Evolutionary conservation across 495 filamentous ascomycete genomes (phyloP).

Genomic region (Bathelium albidoporum): DNA sequence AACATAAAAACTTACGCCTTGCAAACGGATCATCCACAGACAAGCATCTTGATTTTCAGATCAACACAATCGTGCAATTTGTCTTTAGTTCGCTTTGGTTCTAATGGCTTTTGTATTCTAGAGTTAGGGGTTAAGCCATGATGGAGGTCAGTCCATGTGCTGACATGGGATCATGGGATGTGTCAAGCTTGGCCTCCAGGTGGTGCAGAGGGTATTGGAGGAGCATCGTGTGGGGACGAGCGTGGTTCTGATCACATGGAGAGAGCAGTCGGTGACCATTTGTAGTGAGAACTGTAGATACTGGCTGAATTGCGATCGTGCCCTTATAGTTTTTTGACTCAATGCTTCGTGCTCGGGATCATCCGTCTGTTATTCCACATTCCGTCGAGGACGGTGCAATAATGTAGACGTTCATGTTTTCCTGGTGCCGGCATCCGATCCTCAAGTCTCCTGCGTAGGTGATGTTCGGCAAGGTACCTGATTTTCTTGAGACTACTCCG

Average conservation of each 20-base stretch:
- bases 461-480: no score
- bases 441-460: no score
- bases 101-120: not conserved
- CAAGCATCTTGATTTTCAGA: no score
- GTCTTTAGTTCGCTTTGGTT: not conserved
- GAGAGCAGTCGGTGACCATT: no score
- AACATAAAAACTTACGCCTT: not conserved
- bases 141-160: not conserved
- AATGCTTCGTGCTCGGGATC: not conserved
- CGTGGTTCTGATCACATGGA: not conserved
- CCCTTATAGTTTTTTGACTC: not conserved
- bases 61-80: not conserved
- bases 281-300: no score
- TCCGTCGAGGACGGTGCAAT: no score
- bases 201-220: not conserved
- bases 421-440: no score
- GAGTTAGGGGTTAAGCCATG: not conserved
- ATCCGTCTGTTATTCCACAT: no score
- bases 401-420: no score
- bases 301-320: not conserved
- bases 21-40: not conserved
- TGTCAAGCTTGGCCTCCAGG: not conserved
- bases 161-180: not conserved
- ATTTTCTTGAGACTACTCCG: no score
- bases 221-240: not conserved